Base-by-base conservation (phyloP, 148 eudicot genomes). In the Rhododendron ferrugineum region DNA sequence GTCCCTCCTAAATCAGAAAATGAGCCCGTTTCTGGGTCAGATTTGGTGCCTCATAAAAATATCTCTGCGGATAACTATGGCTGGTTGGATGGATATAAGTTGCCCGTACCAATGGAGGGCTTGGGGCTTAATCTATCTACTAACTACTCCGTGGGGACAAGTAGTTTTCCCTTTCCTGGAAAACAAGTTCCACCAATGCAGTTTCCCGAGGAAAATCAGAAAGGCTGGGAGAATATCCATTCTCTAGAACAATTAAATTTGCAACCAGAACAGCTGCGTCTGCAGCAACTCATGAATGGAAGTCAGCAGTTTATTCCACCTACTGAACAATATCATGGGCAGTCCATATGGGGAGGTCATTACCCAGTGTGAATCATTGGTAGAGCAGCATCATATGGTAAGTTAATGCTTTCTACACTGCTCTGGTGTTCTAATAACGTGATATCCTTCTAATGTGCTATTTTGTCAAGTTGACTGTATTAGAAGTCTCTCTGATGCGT, bases 121-220 rank as follows among this genome's bases (percentile, higher is more conserved):
- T 42, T 85, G 4, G 87, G 88, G 75, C 88, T 86, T 56, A 86
- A 80, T 83, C 80, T 74, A 49, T 52, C 86, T 6, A 68, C 76
- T 68, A 86, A 87, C 88, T 88, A 52, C 83, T 87, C 85, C 82
- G 82, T 82, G 83, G 93, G 91, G 85, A 85, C 87, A 73, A 54
- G 78, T 85, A 88, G 89, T 87, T 89, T 90, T 72, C 93, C 95
- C 49, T 91, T 93, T 78, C 91, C 95, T 72, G 95, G 93, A 72
- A 93, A 87, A 88, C 95, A 89, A 81, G 83, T 88, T 46, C 47
- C 91, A 80, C 46, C 82, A 42, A 80, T 36, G 64, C 93, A 86
- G 82, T 85, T 90, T 56, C 91, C 87, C 60, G 92, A 91, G 83
- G 90, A 86, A 44, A 84, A 78, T 76, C 70, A 76, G 58, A 86